Conservation (phyloP, 2,329 filamentous ascomycete genomes). For the Septoria petroselini region DNA sequence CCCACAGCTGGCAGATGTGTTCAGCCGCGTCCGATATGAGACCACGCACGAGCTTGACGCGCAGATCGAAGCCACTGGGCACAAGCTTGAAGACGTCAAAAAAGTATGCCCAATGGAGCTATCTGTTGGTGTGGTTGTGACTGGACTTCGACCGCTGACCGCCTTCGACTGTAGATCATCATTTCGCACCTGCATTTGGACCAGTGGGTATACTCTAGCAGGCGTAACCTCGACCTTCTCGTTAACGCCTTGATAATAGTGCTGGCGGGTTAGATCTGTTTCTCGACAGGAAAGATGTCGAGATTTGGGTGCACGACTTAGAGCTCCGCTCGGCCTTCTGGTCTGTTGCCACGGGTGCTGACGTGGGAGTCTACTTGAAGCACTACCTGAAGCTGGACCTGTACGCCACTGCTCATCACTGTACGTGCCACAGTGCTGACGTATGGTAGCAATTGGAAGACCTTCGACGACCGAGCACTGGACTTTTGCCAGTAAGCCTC, state of each 20-base stretch:
- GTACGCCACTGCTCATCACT: constrained; percentile 12
- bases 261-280: constrained; percentile 37
- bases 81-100: constrained; percentile 38
- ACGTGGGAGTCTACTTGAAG: constrained; percentile 38
- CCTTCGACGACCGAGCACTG: constrained; percentile 37
- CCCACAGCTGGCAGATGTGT: constrained; percentile 36
- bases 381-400: constrained; percentile 38
- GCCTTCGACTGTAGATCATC: constrained; percentile 20
- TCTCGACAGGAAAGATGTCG: constrained; percentile 36
- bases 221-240: too few relatives aligned
- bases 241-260: too few relatives aligned
- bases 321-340: constrained; percentile 38
- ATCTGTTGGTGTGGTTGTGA: too few relatives aligned
- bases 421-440: not conserved
- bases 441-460: constrained; percentile 37
- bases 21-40: constrained; percentile 36
- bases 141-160: too few relatives aligned
- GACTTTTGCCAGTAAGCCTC: constrained; percentile 34
- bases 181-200: constrained; percentile 40
- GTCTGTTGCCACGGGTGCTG: constrained; percentile 38
- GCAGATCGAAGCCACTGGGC: constrained; percentile 38
- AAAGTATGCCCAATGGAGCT: too few relatives aligned
- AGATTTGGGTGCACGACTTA: constrained; percentile 38
- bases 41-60: constrained; percentile 37
- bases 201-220: too few relatives aligned